Evolutionary conservation across 1,284 basidiomycete genomes (phyloP), one percentile per base, ranked within the genome.

Genomic region (Moniliophthora roreri): DNA sequence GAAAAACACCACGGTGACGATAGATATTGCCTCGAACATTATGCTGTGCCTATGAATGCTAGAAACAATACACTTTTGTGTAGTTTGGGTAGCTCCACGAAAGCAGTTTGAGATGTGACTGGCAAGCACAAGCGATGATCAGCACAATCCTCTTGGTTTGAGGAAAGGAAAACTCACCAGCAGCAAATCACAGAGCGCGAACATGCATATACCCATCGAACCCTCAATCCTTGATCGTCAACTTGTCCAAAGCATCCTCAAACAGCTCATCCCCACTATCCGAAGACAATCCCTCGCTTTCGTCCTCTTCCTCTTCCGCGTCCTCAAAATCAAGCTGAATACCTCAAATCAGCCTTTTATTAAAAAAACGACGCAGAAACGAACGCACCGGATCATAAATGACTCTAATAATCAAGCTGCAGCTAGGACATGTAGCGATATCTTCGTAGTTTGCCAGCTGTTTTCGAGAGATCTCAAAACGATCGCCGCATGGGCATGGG

Each of bases 401-500:
- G 37, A 99, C 91, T 54, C 96, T 78, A 52, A 99, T 94, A 47
- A 98, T 82, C 24, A 98, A 76, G 61, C 93, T 95, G 66, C 96
- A 99, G 67, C 93, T 96, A 0, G 96, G 97, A 74, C 96, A 99
- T 51, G 85, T 94, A n/a, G 96, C 96, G 42, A 97, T 86, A 65
- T 99, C 97, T 64, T 98, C 96, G 45, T 87, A 98, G 58, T 94
- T 80, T 51, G 85, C 81, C 9, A 99, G 84, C 72, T 98, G 95
- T 62, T 76, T 75, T 60, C 88, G 84, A 16, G 93, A 89, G 62
- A 99, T 98, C 70, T 99, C 97, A 74, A 99, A 99, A 37, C 95
- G 87, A 74, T 99, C 97, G 21, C 96, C 96, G 67, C 97, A 99
- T 1, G 96, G 96, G 67, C 95, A 99, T 1, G 97, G 97, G 69